A percentile compares a stretch with the other conserved stretches of the same genome.
Conservation (phyloP, 2,329 filamentous ascomycete genomes). For the Moelleriella libera region DNA sequence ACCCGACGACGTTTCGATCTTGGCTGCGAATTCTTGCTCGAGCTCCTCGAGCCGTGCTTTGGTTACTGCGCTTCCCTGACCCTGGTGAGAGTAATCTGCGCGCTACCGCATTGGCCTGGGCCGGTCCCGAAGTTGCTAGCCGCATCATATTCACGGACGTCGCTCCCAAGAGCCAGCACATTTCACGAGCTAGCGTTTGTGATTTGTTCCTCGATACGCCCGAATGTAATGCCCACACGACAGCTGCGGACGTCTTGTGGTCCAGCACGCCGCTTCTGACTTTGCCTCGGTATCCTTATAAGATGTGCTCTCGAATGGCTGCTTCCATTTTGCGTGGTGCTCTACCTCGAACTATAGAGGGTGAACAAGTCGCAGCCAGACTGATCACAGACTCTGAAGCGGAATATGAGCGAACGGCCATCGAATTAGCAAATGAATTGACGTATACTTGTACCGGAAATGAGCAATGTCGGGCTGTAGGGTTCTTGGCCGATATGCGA, state of each 20-base stretch:
- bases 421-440: slow-evolving; percentile 50
- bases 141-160: slow-evolving; percentile 94
- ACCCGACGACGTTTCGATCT: slow-evolving; percentile 87
- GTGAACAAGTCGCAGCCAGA: slow-evolving; percentile 52
- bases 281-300: slow-evolving; percentile 81
- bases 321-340: slow-evolving; percentile 88
- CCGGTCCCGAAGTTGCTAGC: slow-evolving; percentile 67
- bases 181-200: slow-evolving; percentile 78
- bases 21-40: slow-evolving; percentile 84
- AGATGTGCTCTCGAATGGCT: slow-evolving; percentile 98
- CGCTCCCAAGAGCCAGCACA: slow-evolving; percentile 87
- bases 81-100: slow-evolving; percentile 77
- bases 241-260: slow-evolving; percentile 92
- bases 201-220: slow-evolving; percentile 95
- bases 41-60: slow-evolving; percentile 79
- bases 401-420: slow-evolving; percentile 71
- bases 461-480: slow-evolving; percentile 40
- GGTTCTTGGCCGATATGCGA: slow-evolving; percentile 65
- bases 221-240: slow-evolving; percentile 96
- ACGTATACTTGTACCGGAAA: slow-evolving; percentile 34
- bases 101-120: slow-evolving; percentile 71
- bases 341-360: slow-evolving; percentile 57
- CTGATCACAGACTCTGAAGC: slow-evolving; percentile 66
- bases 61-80: slow-evolving; percentile 94
- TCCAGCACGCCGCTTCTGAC: slow-evolving; percentile 88